Conservation (phyloP, 768 basidiomycete species). For the Hygrophorus pudorinus region DNA sequence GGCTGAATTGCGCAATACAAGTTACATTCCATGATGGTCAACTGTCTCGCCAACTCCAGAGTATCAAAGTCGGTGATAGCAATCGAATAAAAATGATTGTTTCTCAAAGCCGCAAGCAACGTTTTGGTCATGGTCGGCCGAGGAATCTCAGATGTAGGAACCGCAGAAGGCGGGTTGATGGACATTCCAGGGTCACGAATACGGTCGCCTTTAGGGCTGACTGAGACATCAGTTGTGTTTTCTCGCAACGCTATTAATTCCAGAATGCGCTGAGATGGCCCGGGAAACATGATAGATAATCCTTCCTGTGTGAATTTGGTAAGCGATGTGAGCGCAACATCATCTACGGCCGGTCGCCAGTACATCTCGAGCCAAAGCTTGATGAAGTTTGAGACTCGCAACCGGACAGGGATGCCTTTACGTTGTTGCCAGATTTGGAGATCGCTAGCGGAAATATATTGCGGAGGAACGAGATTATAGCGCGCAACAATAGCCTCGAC, state of each 20-base stretch:
- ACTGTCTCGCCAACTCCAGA: slow-evolving; percentile 84
- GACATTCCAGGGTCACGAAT: slow-evolving; percentile 70
- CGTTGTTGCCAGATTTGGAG: slow-evolving; percentile 71
- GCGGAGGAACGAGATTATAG: slow-evolving; percentile 70
- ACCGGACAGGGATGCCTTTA: slow-evolving; percentile 83
- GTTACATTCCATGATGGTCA: slow-evolving; percentile 89
- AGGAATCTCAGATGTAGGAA: slow-evolving; percentile 59
- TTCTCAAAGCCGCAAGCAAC: slow-evolving; percentile 56
- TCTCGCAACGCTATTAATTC: slow-evolving; percentile 53
- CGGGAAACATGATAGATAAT: slow-evolving; percentile 51
- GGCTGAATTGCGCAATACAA: slow-evolving; percentile 80
- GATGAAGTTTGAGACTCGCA: slow-evolving; percentile 87
- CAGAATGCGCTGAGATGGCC: slow-evolving; percentile 62
- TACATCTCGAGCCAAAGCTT: slow-evolving; percentile 90
- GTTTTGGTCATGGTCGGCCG: slow-evolving; percentile 80
- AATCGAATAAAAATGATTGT: slow-evolving; percentile 52
- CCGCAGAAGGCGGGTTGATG: slow-evolving; percentile 46
- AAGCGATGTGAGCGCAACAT: slow-evolving; percentile 46
- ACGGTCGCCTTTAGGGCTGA: slow-evolving; percentile 53
- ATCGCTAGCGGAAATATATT: slow-evolving; percentile 46
- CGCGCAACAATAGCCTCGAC: slow-evolving; percentile 70
- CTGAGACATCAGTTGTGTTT: slow-evolving; percentile 33
- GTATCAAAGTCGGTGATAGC: slow-evolving; percentile 86
- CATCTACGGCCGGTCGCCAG: slow-evolving; percentile 76
- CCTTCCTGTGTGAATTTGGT: slow-evolving; percentile 54